Evolutionary conservation across 2,329 filamentous ascomycete species (phyloP).

Genomic region (Rutstroemia sp.): DNA sequence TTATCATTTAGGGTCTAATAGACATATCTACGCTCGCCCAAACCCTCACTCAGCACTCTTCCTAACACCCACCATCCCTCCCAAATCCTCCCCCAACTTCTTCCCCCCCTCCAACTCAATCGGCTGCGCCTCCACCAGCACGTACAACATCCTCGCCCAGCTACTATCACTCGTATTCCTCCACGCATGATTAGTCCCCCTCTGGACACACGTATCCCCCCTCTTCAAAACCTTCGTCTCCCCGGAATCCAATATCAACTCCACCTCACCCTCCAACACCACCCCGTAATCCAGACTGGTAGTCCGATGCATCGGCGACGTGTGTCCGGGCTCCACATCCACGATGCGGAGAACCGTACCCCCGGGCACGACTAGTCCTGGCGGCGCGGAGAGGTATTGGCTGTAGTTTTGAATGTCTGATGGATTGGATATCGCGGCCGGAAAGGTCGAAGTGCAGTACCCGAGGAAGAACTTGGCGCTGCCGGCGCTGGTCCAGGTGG

Average conservation of each 20-base stretch:
- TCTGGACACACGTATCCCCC: slow-evolving; percentile 37
- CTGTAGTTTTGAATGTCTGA: slow-evolving; percentile 15
- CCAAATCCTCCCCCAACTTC: slow-evolving; percentile 1
- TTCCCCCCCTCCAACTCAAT: slow-evolving; percentile 12
- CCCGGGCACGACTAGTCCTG: slow-evolving; percentile 14
- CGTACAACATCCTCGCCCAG: slow-evolving; percentile 26
- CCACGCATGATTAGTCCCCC: slow-evolving; percentile 40
- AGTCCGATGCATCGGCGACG: slow-evolving; percentile 36
- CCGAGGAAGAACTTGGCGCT: slow-evolving; percentile 19
- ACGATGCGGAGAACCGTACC: slow-evolving; percentile 23
- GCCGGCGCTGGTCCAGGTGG: no score
- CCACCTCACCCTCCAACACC: slow-evolving; percentile 36
- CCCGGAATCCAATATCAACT: slow-evolving; percentile 34
- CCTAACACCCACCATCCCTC: background rate
- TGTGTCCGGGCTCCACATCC: slow-evolving; percentile 17
- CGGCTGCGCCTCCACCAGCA: slow-evolving; percentile 13
- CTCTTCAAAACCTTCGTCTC: slow-evolving; percentile 32
- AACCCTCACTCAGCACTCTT: background rate
- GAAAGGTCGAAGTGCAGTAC: slow-evolving; percentile 19
- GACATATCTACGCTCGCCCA: no score
- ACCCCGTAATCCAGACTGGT: slow-evolving; percentile 36
- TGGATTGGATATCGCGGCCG: slow-evolving; percentile 5
- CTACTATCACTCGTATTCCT: slow-evolving; percentile 17
- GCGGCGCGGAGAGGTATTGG: slow-evolving; percentile 13
- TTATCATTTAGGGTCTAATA: no score